phyloP scores from a whole-genome alignment of 805 yeast genomes.

The Yarrowia divulgata region DNA sequence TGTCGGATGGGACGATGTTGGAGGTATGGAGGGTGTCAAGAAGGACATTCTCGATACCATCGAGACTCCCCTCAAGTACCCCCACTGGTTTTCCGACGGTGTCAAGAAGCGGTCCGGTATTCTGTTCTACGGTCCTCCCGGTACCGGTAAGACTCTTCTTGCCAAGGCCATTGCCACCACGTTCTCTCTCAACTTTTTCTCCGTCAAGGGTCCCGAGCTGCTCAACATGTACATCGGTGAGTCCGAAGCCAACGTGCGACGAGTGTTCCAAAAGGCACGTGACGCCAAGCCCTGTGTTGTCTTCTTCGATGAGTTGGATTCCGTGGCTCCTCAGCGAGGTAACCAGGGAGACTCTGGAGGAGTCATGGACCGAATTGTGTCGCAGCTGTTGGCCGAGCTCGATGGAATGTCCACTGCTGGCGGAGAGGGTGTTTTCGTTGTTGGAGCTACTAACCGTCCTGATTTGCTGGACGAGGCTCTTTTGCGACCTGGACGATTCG shows the following conservation, averaged over 20 bases:
- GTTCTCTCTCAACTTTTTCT: constrained; percentile 90
- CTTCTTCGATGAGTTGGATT: constrained; percentile 95
- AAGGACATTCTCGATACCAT: constrained; percentile 94
- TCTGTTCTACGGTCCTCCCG: constrained; percentile 97
- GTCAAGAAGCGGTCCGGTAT: constrained; percentile 94
- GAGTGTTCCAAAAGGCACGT: constrained; percentile 91
- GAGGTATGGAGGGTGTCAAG: constrained; percentile 89
- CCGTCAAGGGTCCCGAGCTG: constrained; percentile 97
- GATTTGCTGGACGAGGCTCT: constrained; percentile 94
- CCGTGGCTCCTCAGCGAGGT: constrained; percentile 98
- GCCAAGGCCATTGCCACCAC: constrained; percentile 98
- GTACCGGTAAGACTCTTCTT: constrained; percentile 93
- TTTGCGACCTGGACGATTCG: constrained; percentile 92
- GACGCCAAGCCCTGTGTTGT: constrained; percentile 98
- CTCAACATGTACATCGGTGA: constrained; percentile 98
- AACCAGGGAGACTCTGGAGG: constrained; percentile 99
- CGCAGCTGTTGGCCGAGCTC: constrained; percentile 90
- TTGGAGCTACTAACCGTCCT: constrained; percentile 98
- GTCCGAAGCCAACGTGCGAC: constrained; percentile 94
- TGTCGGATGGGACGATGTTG: constrained; percentile 97
- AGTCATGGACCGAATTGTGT: constrained; percentile 97
- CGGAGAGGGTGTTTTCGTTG: constrained; percentile 92
- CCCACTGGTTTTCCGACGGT: constrained; percentile 86
- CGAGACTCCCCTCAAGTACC: constrained; percentile 93
- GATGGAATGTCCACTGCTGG: constrained; percentile 92